phyloP scores from a whole-genome alignment of 2,329 filamentous ascomycete genomes.

The Simplicillium sp. region DNA sequence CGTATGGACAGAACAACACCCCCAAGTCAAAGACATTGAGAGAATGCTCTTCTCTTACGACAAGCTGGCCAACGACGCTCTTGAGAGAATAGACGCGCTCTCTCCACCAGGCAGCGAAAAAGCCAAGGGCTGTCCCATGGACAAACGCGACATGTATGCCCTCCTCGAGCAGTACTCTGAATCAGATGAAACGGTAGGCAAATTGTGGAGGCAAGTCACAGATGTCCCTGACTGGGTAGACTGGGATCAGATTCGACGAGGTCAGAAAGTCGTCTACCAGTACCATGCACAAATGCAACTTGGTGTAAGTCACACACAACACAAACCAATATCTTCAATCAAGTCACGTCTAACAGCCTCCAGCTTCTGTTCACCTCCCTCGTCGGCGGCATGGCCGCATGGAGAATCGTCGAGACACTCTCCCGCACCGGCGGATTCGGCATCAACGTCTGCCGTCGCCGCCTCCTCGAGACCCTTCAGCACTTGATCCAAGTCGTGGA shows the following conservation, averaged over 20 bases:
- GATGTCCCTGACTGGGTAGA: constrained; percentile 67
- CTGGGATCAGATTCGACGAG: constrained; percentile 64
- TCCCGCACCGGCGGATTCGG: constrained; percentile 67
- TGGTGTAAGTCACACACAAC: no score
- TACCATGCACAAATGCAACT: constrained; percentile 53
- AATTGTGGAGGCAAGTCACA: constrained; percentile 59
- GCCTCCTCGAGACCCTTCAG: constrained; percentile 62
- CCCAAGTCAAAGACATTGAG: constrained; percentile 46
- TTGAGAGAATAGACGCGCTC: constrained; percentile 54
- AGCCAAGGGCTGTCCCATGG: constrained; percentile 8
- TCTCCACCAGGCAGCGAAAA: constrained; percentile 22
- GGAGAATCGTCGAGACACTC: constrained; percentile 64
- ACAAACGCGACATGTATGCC: constrained; percentile 49
- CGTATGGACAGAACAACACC: constrained; percentile 57
- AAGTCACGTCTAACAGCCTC: no score
- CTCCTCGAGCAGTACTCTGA: constrained; percentile 49
- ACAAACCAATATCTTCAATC: no score
- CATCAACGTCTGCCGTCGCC: constrained; percentile 53
- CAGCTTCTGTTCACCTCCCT: constrained; percentile 55
- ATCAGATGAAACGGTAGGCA: constrained; percentile 40
- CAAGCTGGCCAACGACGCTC: constrained; percentile 53
- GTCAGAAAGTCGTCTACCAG: constrained; percentile 69
- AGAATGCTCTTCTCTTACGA: constrained; percentile 60
- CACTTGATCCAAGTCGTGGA: constrained; percentile 63
- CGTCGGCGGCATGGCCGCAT: constrained; percentile 63